phyloP scores from a whole-genome alignment of 306 rosid species.

The Lagenaria siceraria region DNA sequence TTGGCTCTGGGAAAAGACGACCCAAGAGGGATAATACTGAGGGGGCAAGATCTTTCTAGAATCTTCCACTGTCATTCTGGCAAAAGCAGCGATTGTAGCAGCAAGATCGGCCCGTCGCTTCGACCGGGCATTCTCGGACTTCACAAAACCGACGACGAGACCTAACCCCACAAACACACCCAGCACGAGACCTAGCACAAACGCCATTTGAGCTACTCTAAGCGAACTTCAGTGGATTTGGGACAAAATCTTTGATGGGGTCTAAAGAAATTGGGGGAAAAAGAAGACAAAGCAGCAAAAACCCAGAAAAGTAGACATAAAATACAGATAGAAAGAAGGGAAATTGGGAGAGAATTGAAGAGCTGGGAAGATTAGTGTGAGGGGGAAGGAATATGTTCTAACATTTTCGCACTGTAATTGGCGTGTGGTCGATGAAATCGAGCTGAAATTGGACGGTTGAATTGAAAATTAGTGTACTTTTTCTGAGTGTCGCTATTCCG shows the following conservation, averaged over 20 bases:
- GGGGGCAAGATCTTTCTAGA: conserved; percentile 78
- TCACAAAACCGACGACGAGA: conserved; percentile 46
- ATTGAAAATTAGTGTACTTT: neutral
- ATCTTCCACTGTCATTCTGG: conserved; percentile 73
- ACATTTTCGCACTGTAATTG: neutral
- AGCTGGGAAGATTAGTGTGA: neutral
- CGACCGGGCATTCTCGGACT: conserved; percentile 55
- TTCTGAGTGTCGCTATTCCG: neutral
- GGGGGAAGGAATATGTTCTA: neutral
- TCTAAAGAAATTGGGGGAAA: neutral
- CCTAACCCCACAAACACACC: conserved; percentile 57
- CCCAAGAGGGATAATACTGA: conserved; percentile 82
- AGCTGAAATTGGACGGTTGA: neutral
- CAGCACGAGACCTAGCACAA: conserved; percentile 52
- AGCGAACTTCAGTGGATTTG: neutral
- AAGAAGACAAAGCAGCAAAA: neutral
- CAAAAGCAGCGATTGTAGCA: conserved; percentile 58
- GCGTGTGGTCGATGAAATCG: neutral
- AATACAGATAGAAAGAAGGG: neutral
- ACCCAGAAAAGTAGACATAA: neutral
- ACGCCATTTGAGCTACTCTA: conserved; percentile 34
- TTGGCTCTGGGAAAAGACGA: conserved; percentile 68
- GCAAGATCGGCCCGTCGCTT: conserved; percentile 61
- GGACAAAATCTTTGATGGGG: neutral
- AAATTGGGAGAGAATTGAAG: neutral